Conservation (phyloP, 192 early-diverging fungal genomes). For the Allomyces macrogynus region DNA sequence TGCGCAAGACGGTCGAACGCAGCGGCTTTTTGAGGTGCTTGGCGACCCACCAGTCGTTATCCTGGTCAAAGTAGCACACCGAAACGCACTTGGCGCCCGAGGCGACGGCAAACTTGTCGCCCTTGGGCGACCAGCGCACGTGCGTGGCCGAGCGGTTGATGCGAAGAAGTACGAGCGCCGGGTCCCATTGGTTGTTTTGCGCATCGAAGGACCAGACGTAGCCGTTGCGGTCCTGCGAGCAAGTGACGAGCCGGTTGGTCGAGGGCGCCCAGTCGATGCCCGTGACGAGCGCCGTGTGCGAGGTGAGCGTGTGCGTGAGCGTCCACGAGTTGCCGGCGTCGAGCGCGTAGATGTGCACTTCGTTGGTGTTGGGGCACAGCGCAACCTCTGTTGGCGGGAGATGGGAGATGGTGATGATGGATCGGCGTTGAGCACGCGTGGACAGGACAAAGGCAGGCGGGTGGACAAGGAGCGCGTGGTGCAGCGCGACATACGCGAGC, state of each 20-base stretch:
- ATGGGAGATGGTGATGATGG: neutral
- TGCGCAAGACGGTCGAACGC: slow-evolving; percentile 59
- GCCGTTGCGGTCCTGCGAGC: slow-evolving; percentile 95
- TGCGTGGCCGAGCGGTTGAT: slow-evolving; percentile 91
- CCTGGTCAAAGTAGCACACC: slow-evolving; percentile 88
- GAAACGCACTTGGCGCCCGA: slow-evolving; percentile 78
- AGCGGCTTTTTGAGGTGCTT: slow-evolving; percentile 93
- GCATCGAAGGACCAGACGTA: slow-evolving; percentile 84
- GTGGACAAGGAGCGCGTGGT: neutral
- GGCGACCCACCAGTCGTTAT: slow-evolving; percentile 89
- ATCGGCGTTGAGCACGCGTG: slow-evolving; percentile 3
- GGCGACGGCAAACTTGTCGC: slow-evolving; percentile 96
- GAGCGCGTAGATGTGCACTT: slow-evolving; percentile 71
- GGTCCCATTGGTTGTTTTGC: slow-evolving; percentile 48
- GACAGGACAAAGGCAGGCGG: neutral
- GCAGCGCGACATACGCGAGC: slow-evolving; percentile 34
- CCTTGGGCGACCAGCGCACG: slow-evolving; percentile 79
- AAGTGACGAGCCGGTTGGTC: slow-evolving; percentile 86
- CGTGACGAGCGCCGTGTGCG: slow-evolving; percentile 91
- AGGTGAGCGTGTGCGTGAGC: slow-evolving; percentile 43
- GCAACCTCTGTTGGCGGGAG: slow-evolving; percentile 49
- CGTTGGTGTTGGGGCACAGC: slow-evolving; percentile 70
- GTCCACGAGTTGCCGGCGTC: slow-evolving; percentile 32
- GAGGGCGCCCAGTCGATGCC: slow-evolving; percentile 87
- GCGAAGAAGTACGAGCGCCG: slow-evolving; percentile 74